phyloP scores from a whole-genome alignment of 139 green algal genomes.

The Diplosphaera chodatii region DNA sequence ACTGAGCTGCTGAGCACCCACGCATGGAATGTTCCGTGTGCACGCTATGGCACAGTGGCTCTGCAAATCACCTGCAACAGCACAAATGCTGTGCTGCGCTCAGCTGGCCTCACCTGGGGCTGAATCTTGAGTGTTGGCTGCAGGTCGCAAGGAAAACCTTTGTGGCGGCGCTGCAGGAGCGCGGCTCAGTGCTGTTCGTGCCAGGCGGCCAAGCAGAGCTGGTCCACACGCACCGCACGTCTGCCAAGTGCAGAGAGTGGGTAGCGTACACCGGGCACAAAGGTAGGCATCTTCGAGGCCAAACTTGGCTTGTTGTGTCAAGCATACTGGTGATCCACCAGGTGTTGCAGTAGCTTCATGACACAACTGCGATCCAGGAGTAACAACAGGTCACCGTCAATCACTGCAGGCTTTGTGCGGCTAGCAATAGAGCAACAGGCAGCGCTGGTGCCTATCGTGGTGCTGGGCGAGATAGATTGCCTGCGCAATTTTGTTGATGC shows the following conservation, averaged over 20 bases:
- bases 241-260: conserved; percentile 19
- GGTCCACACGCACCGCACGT: conserved; percentile 39
- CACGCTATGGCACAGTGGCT: no score
- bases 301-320: no score
- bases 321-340: no score
- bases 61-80: no score
- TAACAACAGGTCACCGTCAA: no score
- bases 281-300: no score
- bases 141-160: conserved; percentile 63
- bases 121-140: no score
- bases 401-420: conserved; percentile 55
- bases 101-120: no score
- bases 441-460: conserved; percentile 69
- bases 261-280: conserved; percentile 41
- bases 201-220: conserved; percentile 80
- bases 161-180: conserved; percentile 48
- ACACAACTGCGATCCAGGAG: no score
- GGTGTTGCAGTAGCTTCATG: no score
- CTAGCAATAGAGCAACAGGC: conserved; percentile 71
- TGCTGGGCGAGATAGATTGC: conserved; percentile 63
- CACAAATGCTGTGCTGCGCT: no score
- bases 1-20: neutral
- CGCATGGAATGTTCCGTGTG: no score
- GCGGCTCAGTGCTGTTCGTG: conserved; percentile 63
- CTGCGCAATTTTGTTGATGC: conserved; percentile 51